Percentiles rank a stretch among this genome's conserved stretches.
These are phyloP conservation scores for Fennellomyces sp. DNA, from an alignment of 371 early-diverging fungal genomes.

Conservation along the genomic window DNA sequence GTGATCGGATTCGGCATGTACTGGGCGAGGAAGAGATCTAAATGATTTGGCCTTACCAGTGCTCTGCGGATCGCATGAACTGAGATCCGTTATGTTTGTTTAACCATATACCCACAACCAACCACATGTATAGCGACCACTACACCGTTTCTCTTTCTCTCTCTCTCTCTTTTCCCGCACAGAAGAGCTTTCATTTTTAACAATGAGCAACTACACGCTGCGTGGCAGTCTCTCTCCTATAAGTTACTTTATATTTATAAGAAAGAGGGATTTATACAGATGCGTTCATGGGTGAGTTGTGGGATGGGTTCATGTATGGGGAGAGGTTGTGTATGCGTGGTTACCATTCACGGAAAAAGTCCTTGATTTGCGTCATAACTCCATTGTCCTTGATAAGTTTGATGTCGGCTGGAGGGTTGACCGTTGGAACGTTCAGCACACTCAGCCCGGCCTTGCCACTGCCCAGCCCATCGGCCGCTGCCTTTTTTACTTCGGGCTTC, in stretches of 20 bases:
- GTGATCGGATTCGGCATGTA: conserved; percentile 32
- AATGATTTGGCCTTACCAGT: background rate
- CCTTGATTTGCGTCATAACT: conserved; percentile 7
- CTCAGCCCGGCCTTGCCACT: conserved; percentile 16
- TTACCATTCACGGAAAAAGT: conserved; percentile 13
- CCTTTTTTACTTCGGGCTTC: conserved; percentile 2
- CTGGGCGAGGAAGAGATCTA: conserved; percentile 17
- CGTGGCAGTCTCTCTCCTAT: background rate
- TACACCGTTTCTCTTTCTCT: background rate
- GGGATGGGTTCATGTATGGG: background rate
- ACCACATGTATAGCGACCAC: background rate
- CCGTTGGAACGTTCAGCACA: conserved; percentile 6
- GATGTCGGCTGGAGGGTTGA: conserved; percentile 6
- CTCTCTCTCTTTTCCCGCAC: background rate
- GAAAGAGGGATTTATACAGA: background rate
- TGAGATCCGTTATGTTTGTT: background rate
- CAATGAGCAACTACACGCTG: too few relatives aligned
- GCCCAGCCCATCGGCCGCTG: background rate
- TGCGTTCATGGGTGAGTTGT: background rate
- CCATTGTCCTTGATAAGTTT: conserved; percentile 2
- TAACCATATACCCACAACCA: background rate
- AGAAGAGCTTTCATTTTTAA: too few relatives aligned
- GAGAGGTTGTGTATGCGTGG: background rate
- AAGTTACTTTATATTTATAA: background rate
- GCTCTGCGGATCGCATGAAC: background rate